Percentiles rank a stretch among this genome's conserved stretches.
Conservation (phyloP, 148 eudicot species). For the Diospyros kaki region DNA sequence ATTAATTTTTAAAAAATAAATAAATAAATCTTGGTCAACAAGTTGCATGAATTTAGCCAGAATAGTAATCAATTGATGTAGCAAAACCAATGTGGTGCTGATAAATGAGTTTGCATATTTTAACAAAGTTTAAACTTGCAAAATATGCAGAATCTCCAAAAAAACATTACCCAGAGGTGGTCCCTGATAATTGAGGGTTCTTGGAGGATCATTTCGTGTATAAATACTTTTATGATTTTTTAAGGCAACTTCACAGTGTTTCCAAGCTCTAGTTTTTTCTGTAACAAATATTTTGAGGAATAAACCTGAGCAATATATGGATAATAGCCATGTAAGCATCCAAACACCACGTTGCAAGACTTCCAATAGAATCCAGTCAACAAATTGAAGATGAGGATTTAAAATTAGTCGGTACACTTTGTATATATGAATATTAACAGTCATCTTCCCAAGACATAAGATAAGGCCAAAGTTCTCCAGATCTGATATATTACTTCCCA, state of each 20-base stretch:
- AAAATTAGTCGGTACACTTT: neutral
- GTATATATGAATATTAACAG: neutral
- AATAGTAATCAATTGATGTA: too few species aligned
- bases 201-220: neutral
- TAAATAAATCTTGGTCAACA: too few species aligned
- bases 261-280: neutral
- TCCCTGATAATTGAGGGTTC: neutral
- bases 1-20: too few species aligned
- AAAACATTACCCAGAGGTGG: neutral
- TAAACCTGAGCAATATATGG: neutral
- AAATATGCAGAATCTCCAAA: neutral
- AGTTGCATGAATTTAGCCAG: too few species aligned
- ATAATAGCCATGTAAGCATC: neutral
- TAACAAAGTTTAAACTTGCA: neutral
- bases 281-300: neutral
- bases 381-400: neutral
- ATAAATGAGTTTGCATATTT: neutral
- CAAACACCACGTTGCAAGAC: neutral
- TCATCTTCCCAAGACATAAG: neutral
- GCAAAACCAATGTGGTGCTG: neutral
- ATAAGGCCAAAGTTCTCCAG: neutral
- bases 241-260: neutral
- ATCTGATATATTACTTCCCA: neutral
- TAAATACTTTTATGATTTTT: neutral
- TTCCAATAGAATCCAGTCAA: neutral